phyloP scores from a whole-genome alignment of 345 rosid genomes.

The Eucalyptus urophylla region DNA sequence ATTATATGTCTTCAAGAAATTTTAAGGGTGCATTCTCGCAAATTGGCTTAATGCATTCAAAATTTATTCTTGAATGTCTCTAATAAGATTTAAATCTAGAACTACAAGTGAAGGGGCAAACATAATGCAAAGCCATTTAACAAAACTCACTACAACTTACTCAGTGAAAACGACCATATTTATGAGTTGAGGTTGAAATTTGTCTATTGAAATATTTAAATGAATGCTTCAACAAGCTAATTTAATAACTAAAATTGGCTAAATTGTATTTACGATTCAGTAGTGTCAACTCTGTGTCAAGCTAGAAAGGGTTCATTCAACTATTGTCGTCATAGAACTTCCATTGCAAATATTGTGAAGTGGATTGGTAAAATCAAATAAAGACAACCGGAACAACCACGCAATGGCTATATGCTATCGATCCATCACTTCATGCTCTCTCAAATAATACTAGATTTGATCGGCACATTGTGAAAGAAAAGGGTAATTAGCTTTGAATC shows the following conservation, averaged over 20 bases:
- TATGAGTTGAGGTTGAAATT: background rate
- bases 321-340: background rate
- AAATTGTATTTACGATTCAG: background rate
- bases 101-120: background rate
- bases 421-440: background rate
- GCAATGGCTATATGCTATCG: background rate
- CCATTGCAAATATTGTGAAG: background rate
- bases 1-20: background rate
- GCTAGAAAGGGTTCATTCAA: background rate
- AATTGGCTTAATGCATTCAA: background rate
- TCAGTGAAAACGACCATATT: background rate
- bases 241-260: background rate
- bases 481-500: background rate
- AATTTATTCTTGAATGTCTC: background rate
- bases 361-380: background rate
- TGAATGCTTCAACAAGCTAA: background rate
- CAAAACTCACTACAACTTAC: background rate
- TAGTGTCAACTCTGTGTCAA: background rate
- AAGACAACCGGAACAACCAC: background rate
- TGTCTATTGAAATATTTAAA: background rate
- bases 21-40: background rate
- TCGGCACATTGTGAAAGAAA: background rate
- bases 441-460: background rate
- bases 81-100: background rate
- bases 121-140: background rate